These are phyloP conservation scores for Neoboletus brunneissimus DNA, from an alignment of 768 basidiomycete genomes.

Conservation along the genomic window DNA sequence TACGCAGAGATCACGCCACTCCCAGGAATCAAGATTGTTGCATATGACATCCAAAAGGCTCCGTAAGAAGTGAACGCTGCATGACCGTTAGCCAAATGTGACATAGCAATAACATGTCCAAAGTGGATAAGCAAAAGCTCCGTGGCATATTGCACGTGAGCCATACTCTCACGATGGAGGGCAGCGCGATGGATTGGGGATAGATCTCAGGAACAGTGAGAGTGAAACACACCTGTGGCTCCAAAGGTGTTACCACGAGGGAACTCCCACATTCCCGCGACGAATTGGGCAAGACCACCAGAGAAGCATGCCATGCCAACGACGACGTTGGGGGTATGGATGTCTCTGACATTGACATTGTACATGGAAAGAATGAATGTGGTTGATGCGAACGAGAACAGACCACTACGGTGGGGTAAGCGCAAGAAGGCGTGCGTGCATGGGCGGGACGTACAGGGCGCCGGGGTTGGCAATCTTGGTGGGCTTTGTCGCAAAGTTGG, in stretches of 20 bases:
- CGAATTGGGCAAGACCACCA: slow-evolving; percentile 81
- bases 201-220: background rate
- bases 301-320: slow-evolving; percentile 85
- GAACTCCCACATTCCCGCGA: slow-evolving; percentile 91
- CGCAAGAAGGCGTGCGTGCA: background rate
- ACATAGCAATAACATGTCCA: background rate
- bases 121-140: background rate
- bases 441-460: slow-evolving; percentile 27
- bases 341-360: slow-evolving; percentile 57
- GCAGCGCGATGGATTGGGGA: background rate
- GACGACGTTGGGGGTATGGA: slow-evolving; percentile 63
- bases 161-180: background rate
- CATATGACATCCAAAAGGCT: slow-evolving; percentile 87
- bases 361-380: slow-evolving; percentile 76
- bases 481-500: slow-evolving; percentile 28
- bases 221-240: slow-evolving; percentile 55
- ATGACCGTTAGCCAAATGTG: background rate
- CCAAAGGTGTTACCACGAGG: slow-evolving; percentile 67
- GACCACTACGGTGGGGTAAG: slow-evolving; percentile 46
- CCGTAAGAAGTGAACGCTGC: slow-evolving; percentile 80
- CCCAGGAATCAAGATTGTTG: slow-evolving; percentile 66
- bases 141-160: background rate
- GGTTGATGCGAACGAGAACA: slow-evolving; percentile 82
- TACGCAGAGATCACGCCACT: slow-evolving; percentile 62
- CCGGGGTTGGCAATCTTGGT: slow-evolving; percentile 54